A percentile compares a stretch with the other conserved stretches of the same genome.
Evolutionary conservation across 441 rosid genomes (phyloP).

Genomic region (Melastoma candidum): DNA sequence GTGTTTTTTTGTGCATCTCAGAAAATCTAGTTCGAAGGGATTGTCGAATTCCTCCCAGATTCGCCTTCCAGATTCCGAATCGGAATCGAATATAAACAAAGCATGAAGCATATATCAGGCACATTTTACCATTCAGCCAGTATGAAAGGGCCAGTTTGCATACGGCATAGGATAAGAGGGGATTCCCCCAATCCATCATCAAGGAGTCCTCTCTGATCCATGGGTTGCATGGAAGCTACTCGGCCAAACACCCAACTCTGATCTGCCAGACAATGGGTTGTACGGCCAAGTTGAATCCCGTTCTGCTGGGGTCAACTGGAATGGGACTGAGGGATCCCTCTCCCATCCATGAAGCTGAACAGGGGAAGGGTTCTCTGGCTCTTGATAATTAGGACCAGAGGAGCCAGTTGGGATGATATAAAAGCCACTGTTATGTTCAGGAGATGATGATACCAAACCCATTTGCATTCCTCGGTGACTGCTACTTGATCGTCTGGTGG

Average conservation of each 20-base stretch:
- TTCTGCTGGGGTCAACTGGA: slow-evolving; percentile 48
- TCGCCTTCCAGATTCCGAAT: too few species aligned
- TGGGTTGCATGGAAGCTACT: slow-evolving; percentile 68
- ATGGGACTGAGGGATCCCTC: slow-evolving; percentile 57
- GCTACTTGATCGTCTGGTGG: slow-evolving; percentile 40
- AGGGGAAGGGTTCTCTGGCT: slow-evolving; percentile 33
- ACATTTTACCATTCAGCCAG: too few species aligned
- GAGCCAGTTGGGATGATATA: slow-evolving; percentile 53
- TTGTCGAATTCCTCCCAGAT: too few species aligned
- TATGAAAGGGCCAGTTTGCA: too few species aligned
- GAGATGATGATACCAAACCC: slow-evolving; percentile 51
- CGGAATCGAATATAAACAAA: too few species aligned
- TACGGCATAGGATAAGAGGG: slow-evolving; percentile 15
- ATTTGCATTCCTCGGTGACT: slow-evolving; percentile 49
- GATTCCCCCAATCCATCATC: slow-evolving; percentile 21
- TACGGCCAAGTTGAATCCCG: slow-evolving; percentile 59
- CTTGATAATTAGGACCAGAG: slow-evolving; percentile 45
- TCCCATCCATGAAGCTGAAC: slow-evolving; percentile 59
- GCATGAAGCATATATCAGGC: too few species aligned
- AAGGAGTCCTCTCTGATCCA: slow-evolving; percentile 55
- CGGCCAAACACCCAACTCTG: slow-evolving; percentile 35
- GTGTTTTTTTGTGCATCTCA: too few species aligned
- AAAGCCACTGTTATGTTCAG: slow-evolving; percentile 64
- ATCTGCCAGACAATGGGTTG: slow-evolving; percentile 42
- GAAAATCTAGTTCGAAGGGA: too few species aligned